Evolutionary conservation across 1,139 yeast genomes (phyloP).

Genomic region (Lipomyces yarrowii): DNA sequence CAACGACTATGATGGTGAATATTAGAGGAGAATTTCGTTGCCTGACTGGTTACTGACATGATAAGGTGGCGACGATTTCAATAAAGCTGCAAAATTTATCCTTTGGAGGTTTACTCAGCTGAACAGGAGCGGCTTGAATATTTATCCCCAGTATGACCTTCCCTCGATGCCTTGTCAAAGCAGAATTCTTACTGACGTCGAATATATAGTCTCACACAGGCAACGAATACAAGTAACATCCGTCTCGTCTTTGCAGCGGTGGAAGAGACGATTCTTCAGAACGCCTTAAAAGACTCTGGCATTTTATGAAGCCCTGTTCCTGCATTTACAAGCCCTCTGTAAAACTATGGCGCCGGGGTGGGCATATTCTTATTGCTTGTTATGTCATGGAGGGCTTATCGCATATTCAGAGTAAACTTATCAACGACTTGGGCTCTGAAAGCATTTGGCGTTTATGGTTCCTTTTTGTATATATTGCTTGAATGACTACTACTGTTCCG

Average conservation of each 20-base stretch:
- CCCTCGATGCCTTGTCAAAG: neutral
- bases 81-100: slow-evolving; percentile 92
- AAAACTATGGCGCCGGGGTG: neutral
- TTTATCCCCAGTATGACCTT: slow-evolving; percentile 66
- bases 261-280: slow-evolving; percentile 84
- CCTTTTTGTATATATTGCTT: neutral
- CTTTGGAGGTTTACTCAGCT: slow-evolving; percentile 88
- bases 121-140: slow-evolving; percentile 77
- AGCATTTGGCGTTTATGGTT: neutral
- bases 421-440: neutral
- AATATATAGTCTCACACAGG: slow-evolving; percentile 67
- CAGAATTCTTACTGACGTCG: neutral
- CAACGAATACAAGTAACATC: slow-evolving; percentile 89
- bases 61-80: slow-evolving; percentile 82
- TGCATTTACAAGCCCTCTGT: neutral
- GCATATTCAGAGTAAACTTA: slow-evolving; percentile 4
- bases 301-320: slow-evolving; percentile 49
- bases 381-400: neutral
- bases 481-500: too few species aligned
- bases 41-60: neutral
- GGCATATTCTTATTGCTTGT: slow-evolving; percentile 6
- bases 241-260: slow-evolving; percentile 89
- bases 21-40: neutral
- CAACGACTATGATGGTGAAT: slow-evolving; percentile 66
- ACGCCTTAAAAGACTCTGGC: slow-evolving; percentile 83